These are phyloP conservation scores for Irpex sp. DNA, from an alignment of 1,284 basidiomycete species.

Conservation along the genomic window DNA sequence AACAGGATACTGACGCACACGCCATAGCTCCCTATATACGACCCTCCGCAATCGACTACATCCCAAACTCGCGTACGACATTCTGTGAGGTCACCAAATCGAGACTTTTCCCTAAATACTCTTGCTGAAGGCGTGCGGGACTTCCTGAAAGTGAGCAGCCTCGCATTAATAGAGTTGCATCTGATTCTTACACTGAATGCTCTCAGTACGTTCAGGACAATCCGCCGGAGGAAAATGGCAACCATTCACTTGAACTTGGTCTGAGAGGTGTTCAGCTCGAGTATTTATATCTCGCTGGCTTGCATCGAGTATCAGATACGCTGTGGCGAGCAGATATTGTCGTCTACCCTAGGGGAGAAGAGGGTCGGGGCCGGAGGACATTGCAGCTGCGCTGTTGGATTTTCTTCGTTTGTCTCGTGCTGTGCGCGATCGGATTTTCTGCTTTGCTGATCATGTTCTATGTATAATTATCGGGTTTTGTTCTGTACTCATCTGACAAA, in stretches of 20 bases:
- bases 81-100: no score
- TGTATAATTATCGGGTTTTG: no score
- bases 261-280: not conserved
- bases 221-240: not conserved
- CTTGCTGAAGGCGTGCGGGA: no score
- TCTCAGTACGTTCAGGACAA: not conserved
- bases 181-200: no score
- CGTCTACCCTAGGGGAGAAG: not conserved
- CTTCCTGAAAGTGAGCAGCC: no score
- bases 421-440: not conserved
- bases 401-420: not conserved
- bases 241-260: not conserved
- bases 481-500: no score
- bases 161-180: no score
- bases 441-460: not conserved
- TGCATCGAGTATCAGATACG: not conserved
- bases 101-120: no score
- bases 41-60: no score
- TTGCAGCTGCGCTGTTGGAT: not conserved
- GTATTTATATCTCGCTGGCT: not conserved
- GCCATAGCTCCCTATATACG: no score
- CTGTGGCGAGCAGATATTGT: not conserved
- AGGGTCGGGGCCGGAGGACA: not conserved
- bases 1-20: no score
- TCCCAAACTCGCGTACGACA: no score